Evolutionary conservation across 148 eudicot genomes (phyloP).

Genomic region (Mesembryanthemum crystallinum): DNA sequence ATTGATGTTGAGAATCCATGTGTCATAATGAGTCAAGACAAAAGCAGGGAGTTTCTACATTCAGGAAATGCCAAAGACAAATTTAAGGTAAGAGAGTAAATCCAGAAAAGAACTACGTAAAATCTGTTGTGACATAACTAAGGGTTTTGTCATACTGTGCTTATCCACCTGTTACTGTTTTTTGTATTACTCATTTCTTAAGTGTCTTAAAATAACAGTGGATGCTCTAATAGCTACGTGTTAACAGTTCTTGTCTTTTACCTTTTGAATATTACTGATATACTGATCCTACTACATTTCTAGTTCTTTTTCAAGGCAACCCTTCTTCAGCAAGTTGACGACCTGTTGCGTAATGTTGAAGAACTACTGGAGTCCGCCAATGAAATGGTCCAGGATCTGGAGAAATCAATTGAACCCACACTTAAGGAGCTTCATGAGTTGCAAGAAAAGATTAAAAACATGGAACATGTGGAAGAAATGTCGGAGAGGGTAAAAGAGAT

Average conservation of each 20-base stretch:
- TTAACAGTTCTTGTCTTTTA: conserved; percentile 2
- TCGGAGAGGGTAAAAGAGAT: conserved; percentile 57
- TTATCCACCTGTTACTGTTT: neutral
- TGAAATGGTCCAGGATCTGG: conserved; percentile 63
- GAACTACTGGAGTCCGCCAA: conserved; percentile 51
- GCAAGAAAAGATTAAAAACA: conserved; percentile 73
- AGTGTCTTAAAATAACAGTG: neutral
- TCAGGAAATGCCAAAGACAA: conserved; percentile 91
- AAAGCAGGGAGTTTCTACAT: conserved; percentile 97
- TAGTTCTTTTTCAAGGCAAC: conserved; percentile 99
- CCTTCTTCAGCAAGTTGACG: conserved; percentile 91
- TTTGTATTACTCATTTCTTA: neutral
- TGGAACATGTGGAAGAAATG: conserved; percentile 84
- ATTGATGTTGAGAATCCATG: conserved; percentile 99
- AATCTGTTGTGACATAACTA: neutral
- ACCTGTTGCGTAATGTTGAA: conserved; percentile 59
- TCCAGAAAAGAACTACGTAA: neutral
- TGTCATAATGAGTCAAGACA: conserved; percentile 96
- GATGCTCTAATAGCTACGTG: neutral
- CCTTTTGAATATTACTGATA: too few species aligned
- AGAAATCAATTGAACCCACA: conserved; percentile 69
- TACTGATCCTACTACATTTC: conserved; percentile 22
- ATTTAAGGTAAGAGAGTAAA: conserved; percentile 59
- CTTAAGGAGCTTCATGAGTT: conserved; percentile 68
- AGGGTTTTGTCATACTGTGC: neutral